phyloP scores from a whole-genome alignment of 2,329 filamentous ascomycete species.

The Curvularia hawaiiensis region DNA sequence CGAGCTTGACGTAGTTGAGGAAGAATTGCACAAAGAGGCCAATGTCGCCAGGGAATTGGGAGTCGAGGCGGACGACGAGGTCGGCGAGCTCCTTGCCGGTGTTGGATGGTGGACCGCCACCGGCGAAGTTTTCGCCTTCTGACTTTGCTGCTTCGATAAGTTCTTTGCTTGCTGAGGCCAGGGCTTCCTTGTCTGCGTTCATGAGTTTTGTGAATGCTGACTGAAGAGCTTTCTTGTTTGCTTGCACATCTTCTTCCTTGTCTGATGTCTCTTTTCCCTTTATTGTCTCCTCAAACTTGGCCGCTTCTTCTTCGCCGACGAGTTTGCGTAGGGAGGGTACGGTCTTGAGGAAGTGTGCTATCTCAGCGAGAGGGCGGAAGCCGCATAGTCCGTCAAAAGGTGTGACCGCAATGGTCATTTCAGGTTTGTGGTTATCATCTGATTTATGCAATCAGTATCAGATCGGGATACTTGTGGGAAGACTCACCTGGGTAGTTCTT shows the following conservation, averaged over 20 bases:
- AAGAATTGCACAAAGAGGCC: conserved; percentile 96
- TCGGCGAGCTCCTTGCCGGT: conserved; percentile 73
- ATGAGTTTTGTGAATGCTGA: conserved; percentile 79
- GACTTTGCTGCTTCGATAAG: conserved; percentile 73
- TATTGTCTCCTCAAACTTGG: conserved; percentile 52
- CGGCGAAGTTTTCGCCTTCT: conserved; percentile 75
- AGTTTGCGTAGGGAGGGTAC: conserved; percentile 59
- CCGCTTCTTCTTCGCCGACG: conserved; percentile 55
- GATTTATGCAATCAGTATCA: neutral
- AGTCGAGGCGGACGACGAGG: conserved; percentile 76
- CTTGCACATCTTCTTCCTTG: conserved; percentile 51
- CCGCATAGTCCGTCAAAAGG: conserved; percentile 96
- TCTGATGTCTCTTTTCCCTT: conserved; percentile 59
- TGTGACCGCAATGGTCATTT: conserved; percentile 98
- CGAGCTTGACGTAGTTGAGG: conserved; percentile 89
- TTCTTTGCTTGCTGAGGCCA: conserved; percentile 68
- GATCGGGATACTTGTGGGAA: too few relatives aligned
- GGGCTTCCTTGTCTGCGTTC: conserved; percentile 70
- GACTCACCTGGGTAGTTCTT: conserved; percentile 78
- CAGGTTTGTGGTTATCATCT: conserved; percentile 98
- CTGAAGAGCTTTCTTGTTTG: conserved; percentile 80
- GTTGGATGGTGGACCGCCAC: conserved; percentile 70
- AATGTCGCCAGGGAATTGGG: conserved; percentile 84
- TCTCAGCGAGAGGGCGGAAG: conserved; percentile 86
- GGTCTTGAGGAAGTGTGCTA: conserved; percentile 78